phyloP scores from a whole-genome alignment of 768 basidiomycete genomes.

The Suillus ampliporus region DNA sequence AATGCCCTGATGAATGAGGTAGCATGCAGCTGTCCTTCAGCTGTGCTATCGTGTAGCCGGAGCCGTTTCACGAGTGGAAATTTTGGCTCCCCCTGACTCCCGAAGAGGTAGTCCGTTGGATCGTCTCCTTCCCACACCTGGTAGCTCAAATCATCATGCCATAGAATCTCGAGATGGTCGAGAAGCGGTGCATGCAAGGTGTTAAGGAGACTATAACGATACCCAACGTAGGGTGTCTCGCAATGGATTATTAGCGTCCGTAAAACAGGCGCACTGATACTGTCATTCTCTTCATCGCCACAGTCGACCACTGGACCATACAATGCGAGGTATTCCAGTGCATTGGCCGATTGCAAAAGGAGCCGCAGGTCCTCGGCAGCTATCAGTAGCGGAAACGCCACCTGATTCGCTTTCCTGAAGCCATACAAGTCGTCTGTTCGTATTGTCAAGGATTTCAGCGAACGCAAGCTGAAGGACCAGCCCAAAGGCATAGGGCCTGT shows the following conservation, averaged over 20 bases:
- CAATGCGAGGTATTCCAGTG: conserved; percentile 12
- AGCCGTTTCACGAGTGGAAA: conserved; percentile 19
- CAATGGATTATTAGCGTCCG: conserved; percentile 24
- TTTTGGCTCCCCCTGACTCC: conserved; percentile 15
- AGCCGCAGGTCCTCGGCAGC: too few species aligned
- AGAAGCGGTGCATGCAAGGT: conserved; percentile 17
- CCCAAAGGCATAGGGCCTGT: conserved; percentile 4
- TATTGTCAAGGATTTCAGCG: conserved; percentile 19
- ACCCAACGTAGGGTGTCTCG: conserved; percentile 19
- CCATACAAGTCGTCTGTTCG: conserved; percentile 13
- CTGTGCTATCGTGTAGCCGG: conserved; percentile 19
- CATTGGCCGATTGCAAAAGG: too few species aligned
- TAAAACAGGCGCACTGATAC: conserved; percentile 6
- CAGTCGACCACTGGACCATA: conserved; percentile 24
- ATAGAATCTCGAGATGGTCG: conserved; percentile 22
- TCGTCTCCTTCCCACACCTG: too few species aligned
- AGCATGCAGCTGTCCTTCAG: neutral
- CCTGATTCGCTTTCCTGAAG: too few species aligned
- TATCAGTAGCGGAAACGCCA: too few species aligned
- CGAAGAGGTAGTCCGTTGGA: conserved; percentile 18
- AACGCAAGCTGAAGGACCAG: conserved; percentile 20
- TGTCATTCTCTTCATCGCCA: conserved; percentile 7
- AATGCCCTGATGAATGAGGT: conserved; percentile 22
- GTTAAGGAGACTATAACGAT: conserved; percentile 20
- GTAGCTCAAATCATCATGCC: conserved; percentile 26